Evolutionary conservation across 2,329 filamentous ascomycete species (phyloP).

Genomic region (Aspergillus cejpii): DNA sequence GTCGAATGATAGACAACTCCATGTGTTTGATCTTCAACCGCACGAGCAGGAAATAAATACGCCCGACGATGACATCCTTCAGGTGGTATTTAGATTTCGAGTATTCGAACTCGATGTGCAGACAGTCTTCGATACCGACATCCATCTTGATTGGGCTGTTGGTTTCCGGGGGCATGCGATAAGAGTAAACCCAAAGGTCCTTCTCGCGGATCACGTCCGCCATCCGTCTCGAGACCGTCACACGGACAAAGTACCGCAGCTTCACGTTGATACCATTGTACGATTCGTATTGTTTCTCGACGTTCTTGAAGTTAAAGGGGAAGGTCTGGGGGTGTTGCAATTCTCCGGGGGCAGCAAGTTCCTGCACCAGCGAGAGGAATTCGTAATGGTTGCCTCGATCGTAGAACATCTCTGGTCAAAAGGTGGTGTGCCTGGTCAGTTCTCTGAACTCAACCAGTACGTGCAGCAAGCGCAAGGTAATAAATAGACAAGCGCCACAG

Average conservation of each 20-base stretch:
- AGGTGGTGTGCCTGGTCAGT: neutral
- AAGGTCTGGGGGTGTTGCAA: constrained; percentile 98
- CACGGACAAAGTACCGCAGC: constrained; percentile 94
- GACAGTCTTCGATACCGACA: constrained; percentile 96
- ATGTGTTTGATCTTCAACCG: constrained; percentile 99
- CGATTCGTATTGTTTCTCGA: constrained; percentile 99
- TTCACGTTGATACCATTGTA: constrained; percentile 99
- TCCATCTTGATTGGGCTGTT: constrained; percentile 99
- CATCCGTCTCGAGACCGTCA: constrained; percentile 94
- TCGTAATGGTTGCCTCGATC: constrained; percentile 99
- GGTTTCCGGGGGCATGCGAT: constrained; percentile 94
- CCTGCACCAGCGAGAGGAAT: constrained; percentile 93
- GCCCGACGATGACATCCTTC: constrained; percentile 96
- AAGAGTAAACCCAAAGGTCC: constrained; percentile 99
- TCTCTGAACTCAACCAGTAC: neutral
- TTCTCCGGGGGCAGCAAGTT: constrained; percentile 92
- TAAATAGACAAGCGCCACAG: neutral
- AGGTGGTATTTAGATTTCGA: constrained; percentile 98
- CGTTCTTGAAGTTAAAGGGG: constrained; percentile 99
- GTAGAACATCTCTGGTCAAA: constrained; percentile 93
- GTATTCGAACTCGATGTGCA: constrained; percentile 99
- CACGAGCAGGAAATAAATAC: constrained; percentile 97
- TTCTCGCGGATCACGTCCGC: constrained; percentile 97
- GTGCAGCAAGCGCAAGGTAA: constrained; percentile 7
- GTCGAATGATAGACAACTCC: constrained; percentile 94